These are phyloP conservation scores for Viridothelium virens DNA, from an alignment of 495 filamentous ascomycete species.

Conservation along the genomic window DNA sequence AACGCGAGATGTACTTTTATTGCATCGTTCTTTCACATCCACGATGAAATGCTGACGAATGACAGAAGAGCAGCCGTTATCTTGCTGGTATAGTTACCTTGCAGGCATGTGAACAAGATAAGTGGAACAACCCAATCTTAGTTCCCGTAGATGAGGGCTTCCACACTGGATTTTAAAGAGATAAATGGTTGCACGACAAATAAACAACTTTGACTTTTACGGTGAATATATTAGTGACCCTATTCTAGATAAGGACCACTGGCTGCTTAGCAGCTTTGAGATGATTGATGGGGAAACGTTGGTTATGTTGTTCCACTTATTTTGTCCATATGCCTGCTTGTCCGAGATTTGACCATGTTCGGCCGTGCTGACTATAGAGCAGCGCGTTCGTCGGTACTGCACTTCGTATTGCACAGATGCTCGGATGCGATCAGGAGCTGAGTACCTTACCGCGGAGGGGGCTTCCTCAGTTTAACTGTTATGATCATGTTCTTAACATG, in stretches of 20 bases:
- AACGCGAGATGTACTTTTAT: slow-evolving; percentile 2
- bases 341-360: slow-evolving; percentile 1
- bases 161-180: neutral
- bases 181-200: neutral
- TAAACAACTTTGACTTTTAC: neutral
- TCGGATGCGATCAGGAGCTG: slow-evolving; percentile 21
- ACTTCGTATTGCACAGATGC: slow-evolving; percentile 20
- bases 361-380: slow-evolving; percentile 1
- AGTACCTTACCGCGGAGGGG: too few species aligned
- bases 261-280: neutral
- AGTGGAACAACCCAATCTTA: neutral
- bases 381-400: slow-evolving; percentile 18
- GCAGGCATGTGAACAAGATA: neutral
- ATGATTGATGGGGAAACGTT: neutral
- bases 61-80: slow-evolving; percentile 6
- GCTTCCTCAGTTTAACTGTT: too few species aligned
- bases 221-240: too few species aligned
- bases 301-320: neutral
- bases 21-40: neutral
- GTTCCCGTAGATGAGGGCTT: neutral
- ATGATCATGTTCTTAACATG: too few species aligned
- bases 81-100: slow-evolving; percentile 4
- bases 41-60: slow-evolving; percentile 1
- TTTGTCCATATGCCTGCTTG: neutral
- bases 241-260: neutral